These are phyloP conservation scores for Amaranthus hypochondriacus DNA, from an alignment of 148 eudicot genomes.

Conservation along the genomic window DNA sequence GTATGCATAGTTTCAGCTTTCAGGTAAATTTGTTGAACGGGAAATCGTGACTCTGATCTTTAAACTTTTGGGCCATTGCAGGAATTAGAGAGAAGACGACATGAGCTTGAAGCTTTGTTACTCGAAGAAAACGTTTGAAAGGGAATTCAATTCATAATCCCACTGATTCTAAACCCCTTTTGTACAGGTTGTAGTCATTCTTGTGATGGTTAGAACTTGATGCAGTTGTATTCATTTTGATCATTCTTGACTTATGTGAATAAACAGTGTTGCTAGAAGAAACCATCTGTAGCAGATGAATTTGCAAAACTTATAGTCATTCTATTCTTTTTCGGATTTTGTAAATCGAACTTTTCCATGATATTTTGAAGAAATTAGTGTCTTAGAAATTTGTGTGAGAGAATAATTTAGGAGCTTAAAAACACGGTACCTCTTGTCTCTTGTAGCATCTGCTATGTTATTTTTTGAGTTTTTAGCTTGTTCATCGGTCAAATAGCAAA, in stretches of 20 bases:
- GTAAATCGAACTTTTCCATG: too few relatives aligned
- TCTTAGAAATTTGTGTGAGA: too few relatives aligned
- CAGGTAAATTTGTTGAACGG: background rate
- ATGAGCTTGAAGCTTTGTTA: slow-evolving; percentile 77
- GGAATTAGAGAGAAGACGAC: slow-evolving; percentile 66
- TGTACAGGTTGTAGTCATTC: background rate
- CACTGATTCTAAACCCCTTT: background rate
- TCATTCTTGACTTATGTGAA: background rate
- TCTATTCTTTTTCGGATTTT: too few relatives aligned
- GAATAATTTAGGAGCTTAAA: too few relatives aligned
- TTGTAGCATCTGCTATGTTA: too few relatives aligned
- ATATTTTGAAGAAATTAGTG: too few relatives aligned
- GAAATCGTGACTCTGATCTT: background rate
- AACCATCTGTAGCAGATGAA: background rate
- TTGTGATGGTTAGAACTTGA: background rate
- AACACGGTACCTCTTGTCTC: too few relatives aligned
- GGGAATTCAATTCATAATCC: background rate
- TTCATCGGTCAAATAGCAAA: too few relatives aligned
- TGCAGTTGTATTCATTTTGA: slow-evolving; percentile 4
- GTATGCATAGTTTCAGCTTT: background rate
- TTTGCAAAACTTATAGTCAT: background rate
- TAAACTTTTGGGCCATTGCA: slow-evolving; percentile 27
- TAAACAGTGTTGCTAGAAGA: background rate
- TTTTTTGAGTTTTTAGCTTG: too few relatives aligned
- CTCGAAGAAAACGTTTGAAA: slow-evolving; percentile 35